phyloP scores from a whole-genome alignment of 2,329 filamentous ascomycete species.

The Gnomoniopsis smithogilvyi region DNA sequence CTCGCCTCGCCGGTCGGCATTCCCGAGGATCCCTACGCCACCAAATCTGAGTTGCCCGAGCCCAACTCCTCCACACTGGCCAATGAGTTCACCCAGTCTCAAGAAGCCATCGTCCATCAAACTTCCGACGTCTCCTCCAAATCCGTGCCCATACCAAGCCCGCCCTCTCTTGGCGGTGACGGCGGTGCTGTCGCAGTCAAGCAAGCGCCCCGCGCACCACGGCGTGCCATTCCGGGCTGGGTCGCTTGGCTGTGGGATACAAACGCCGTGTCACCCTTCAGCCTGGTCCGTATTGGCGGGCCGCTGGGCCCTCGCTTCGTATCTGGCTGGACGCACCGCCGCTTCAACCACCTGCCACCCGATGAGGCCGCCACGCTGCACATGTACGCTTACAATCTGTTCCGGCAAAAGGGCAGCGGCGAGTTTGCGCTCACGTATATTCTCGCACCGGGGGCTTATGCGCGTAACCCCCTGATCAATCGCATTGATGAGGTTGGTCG shows the following conservation, averaged over 20 bases:
- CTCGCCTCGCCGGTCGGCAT: constrained; percentile 92
- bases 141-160: constrained; percentile 40
- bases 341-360: constrained; percentile 82
- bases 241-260: constrained; percentile 93
- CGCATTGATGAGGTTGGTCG: constrained; percentile 83
- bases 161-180: constrained; percentile 29
- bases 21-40: constrained; percentile 88
- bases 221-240: constrained; percentile 74
- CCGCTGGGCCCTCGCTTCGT: constrained; percentile 89
- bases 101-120: constrained; percentile 46
- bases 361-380: constrained; percentile 83
- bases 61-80: constrained; percentile 68
- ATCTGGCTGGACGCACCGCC: constrained; percentile 89
- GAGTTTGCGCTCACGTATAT: constrained; percentile 94
- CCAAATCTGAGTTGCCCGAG: constrained; percentile 76
- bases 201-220: constrained; percentile 32
- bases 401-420: constrained; percentile 85
- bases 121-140: constrained; percentile 22
- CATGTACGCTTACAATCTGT: constrained; percentile 91
- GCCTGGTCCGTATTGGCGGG: constrained; percentile 80
- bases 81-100: constrained; percentile 78
- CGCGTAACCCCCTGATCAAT: constrained; percentile 80
- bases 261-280: constrained; percentile 87
- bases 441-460: constrained; percentile 89
- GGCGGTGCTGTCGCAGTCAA: constrained; percentile 27